phyloP scores from a whole-genome alignment of 257 asterid species.

The Craterostigma plantagineum region DNA sequence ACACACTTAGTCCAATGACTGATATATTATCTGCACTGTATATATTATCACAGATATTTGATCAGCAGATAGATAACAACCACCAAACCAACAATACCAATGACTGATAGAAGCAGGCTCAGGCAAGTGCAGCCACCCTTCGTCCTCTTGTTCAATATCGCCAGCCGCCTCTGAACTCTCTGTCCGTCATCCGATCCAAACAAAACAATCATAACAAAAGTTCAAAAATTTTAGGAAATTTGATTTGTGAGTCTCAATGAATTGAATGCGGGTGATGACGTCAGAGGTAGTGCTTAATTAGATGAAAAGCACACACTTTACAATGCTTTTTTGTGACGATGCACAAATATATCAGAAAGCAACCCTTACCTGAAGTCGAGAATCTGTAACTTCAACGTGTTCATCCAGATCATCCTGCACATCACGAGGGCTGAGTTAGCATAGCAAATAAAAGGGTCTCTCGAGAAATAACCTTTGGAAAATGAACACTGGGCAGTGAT shows the following conservation, averaged over 20 bases:
- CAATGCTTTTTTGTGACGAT: not conserved
- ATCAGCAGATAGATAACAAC: conserved; percentile 47
- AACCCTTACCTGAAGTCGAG: conserved; percentile 48
- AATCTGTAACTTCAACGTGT: conserved; percentile 70
- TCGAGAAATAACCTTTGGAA: conserved; percentile 1
- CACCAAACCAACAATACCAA: conserved; percentile 51
- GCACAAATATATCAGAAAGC: conserved; percentile 1
- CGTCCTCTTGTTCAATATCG: conserved; percentile 50
- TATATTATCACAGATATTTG: conserved; percentile 40
- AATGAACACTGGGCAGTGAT: no score
- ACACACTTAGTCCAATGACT: no score
- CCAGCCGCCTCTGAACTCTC: conserved; percentile 72
- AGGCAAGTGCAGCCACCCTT: conserved; percentile 78
- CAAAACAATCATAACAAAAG: no score
- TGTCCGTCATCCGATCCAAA: conserved; percentile 13
- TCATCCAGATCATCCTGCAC: conserved; percentile 64
- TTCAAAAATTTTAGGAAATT: no score
- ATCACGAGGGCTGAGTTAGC: not conserved
- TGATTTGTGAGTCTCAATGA: no score
- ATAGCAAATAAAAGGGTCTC: not conserved
- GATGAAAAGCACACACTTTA: no score
- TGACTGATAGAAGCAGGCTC: conserved; percentile 39
- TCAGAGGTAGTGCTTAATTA: no score
- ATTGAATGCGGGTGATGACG: not conserved
- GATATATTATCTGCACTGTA: no score